phyloP scores from a whole-genome alignment of 805 yeast species.

The Nakazawaea anatomiae region DNA sequence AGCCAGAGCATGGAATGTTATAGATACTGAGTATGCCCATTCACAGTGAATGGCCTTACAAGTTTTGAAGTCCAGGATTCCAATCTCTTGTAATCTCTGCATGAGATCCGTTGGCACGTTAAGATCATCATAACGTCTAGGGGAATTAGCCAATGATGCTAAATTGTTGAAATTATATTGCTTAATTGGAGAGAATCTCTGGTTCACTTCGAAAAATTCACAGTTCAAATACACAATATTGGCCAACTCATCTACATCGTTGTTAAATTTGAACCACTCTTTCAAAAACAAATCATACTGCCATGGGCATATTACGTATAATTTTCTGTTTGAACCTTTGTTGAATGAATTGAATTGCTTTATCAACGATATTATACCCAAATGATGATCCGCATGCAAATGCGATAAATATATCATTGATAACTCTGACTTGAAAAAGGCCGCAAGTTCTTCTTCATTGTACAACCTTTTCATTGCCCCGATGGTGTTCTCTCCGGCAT shows the following conservation, averaged over 20 bases:
- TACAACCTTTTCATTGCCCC: constrained; percentile 65
- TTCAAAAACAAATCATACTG: constrained; percentile 58
- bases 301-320: constrained; percentile 72
- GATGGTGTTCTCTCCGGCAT: constrained; percentile 93
- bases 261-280: constrained; percentile 61
- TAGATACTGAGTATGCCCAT: constrained; percentile 66
- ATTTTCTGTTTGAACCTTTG: constrained; percentile 22
- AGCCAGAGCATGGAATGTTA: constrained; percentile 23
- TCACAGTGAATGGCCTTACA: constrained; percentile 83
- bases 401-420: constrained; percentile 72
- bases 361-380: constrained; percentile 72
- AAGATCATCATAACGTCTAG: not conserved
- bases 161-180: constrained; percentile 12
- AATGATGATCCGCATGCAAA: constrained; percentile 95
- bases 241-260: constrained; percentile 24
- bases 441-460: constrained; percentile 35
- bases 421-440: constrained; percentile 50
- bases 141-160: constrained; percentile 18
- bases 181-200: not conserved
- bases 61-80: constrained; percentile 41
- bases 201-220: constrained; percentile 39
- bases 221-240: constrained; percentile 51
- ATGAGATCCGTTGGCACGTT: constrained; percentile 23
- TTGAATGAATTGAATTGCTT: constrained; percentile 57
- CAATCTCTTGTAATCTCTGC: constrained; percentile 28